Percentiles rank a stretch among this genome's conserved stretches.
phyloP scores from a whole-genome alignment of 2,329 filamentous ascomycete species.

The Nemania sp. region DNA sequence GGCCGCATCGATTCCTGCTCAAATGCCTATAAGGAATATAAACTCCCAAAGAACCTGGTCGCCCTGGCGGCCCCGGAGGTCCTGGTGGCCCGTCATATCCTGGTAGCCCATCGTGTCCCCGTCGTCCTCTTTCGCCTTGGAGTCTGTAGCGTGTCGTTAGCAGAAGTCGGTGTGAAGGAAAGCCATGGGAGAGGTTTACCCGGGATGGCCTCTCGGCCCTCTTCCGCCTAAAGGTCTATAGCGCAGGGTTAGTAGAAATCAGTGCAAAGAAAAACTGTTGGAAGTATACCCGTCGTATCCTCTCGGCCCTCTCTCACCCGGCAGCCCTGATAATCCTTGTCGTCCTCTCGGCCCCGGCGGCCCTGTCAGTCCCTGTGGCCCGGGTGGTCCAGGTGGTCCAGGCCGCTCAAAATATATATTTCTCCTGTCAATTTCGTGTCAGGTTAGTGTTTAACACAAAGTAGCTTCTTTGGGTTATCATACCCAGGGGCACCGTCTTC shows the following conservation, averaged over 20 bases:
- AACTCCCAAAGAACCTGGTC: conserved; percentile 10
- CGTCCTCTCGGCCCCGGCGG: background rate
- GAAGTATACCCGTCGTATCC: conserved; percentile 10
- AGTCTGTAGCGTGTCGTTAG: conserved; percentile 7
- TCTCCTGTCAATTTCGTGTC: conserved; percentile 2
- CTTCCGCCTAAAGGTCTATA: conserved; percentile 15
- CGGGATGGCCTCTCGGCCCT: conserved; percentile 3
- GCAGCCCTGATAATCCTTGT: too few species aligned
- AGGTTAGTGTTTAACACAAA: background rate
- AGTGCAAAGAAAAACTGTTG: background rate
- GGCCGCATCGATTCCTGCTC: background rate
- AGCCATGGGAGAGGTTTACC: background rate
- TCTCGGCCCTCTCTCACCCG: conserved; percentile 13
- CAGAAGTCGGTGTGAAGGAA: background rate
- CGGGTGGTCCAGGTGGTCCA: conserved; percentile 4
- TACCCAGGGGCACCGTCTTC: conserved; percentile 24
- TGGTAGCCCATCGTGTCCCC: too few species aligned
- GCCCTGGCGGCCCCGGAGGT: too few species aligned
- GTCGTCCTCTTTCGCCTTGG: conserved; percentile 20
- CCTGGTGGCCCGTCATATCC: too few species aligned
- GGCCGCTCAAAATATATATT: too few species aligned
- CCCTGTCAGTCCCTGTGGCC: conserved; percentile 5
- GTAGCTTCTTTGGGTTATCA: background rate
- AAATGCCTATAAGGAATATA: too few species aligned
- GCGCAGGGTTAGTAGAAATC: background rate